Evolutionary conservation across 2,329 filamentous ascomycete species (phyloP).

Genomic region (Blumeriella jaapii): DNA sequence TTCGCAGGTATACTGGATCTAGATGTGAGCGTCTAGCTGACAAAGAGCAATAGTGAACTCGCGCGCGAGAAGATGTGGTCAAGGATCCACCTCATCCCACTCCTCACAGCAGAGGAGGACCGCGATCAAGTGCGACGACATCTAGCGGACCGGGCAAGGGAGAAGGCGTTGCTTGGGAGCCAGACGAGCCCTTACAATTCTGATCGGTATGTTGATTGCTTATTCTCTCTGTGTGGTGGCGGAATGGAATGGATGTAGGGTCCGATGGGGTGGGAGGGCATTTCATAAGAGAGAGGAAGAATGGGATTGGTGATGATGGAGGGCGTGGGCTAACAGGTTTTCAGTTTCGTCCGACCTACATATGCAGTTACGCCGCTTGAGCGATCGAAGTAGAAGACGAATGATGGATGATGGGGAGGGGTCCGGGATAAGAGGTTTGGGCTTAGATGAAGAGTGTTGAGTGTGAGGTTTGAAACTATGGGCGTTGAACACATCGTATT

Average conservation of each 20-base stretch:
- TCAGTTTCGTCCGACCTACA: slow-evolving; percentile 70
- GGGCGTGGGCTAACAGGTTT: slow-evolving; percentile 9
- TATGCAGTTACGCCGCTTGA: slow-evolving; percentile 57
- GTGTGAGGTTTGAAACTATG: too few species aligned
- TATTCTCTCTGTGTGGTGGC: slow-evolving; percentile 2
- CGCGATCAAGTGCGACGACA: slow-evolving; percentile 83
- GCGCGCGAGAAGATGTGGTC: slow-evolving; percentile 98
- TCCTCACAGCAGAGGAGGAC: slow-evolving; percentile 94
- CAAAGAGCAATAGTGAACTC: slow-evolving; percentile 62
- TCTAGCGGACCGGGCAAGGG: slow-evolving; percentile 75
- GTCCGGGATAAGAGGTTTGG: too few species aligned
- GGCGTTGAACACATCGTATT: too few species aligned
- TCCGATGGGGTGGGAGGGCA: not conserved
- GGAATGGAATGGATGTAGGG: too few species aligned
- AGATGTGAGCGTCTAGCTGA: too few species aligned
- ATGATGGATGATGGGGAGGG: not conserved
- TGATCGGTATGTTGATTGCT: slow-evolving; percentile 59
- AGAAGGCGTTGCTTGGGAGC: slow-evolving; percentile 80
- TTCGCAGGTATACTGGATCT: too few species aligned
- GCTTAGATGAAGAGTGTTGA: too few species aligned
- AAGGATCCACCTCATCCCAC: slow-evolving; percentile 84
- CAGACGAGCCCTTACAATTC: slow-evolving; percentile 79
- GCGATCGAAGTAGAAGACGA: slow-evolving; percentile 15
- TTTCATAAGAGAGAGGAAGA: not conserved
- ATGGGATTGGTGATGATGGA: not conserved